Evolutionary conservation across 257 asterid species (phyloP), one percentile per base, ranked within the genome.

Genomic region (Solanum pinnatisectum): DNA sequence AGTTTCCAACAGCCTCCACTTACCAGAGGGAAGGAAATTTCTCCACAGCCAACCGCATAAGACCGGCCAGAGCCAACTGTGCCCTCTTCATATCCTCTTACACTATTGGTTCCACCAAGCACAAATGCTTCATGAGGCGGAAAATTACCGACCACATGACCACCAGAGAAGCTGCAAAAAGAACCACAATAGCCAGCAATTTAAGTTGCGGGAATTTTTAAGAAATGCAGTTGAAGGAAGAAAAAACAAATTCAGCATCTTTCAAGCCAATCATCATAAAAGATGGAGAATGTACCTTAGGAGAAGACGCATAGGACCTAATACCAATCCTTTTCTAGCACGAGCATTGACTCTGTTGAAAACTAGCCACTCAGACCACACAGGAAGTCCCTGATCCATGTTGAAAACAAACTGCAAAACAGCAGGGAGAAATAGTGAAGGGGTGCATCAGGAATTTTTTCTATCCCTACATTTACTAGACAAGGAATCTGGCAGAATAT

Each of bases 121-220:
- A 97, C 98, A 90, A 97, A 96, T 84, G 99, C 99, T 91, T 97
- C 98, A 76, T 97, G 98, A 14, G 98, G 98, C 33, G 98, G 99
- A 84, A 97, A 97, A 71, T 96, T 96, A 87, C 99, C 99, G 71
- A 90, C 90, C 87, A 96, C 96, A 87, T 92, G 97, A 78, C 99
- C 99, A 59, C 98, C 98, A 68, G 98, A 97, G 87, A 93, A 86
- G 91, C 99, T 97, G 91, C 37, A 86, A 56, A 86, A 86, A 72
- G 13, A 71, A 18, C 16, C 59, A 68, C 35, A 73, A 85, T 18
- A 73, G 87, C 67, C 49, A 67, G n/a, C 87, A 85, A n/a, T 56
- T 63, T 27, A 18, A 25, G 22, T 72, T 40, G 25, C 10, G 36
- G 56, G 30, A 63, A 84, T 10, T 23, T 36, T 7, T n/a, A 84